Percentiles rank a stretch among this genome's conserved stretches.
phyloP scores from a whole-genome alignment of 345 rosid species.

The Eucalyptus caleyi region DNA sequence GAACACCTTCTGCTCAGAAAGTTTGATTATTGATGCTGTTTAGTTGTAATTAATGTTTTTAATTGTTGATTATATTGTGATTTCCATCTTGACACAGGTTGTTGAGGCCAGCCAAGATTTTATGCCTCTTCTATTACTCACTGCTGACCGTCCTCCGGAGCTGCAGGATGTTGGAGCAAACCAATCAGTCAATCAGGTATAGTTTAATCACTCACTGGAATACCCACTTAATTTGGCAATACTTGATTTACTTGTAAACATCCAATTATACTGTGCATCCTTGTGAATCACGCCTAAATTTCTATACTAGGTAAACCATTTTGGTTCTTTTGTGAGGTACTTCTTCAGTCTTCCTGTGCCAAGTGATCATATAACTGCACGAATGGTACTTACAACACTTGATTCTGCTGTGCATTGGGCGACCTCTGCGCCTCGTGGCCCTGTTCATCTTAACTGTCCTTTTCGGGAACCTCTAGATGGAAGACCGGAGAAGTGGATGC shows the following conservation, averaged over 20 bases:
- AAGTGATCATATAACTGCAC: slow-evolving; percentile 60
- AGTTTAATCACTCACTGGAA: neutral
- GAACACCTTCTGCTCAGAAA: neutral
- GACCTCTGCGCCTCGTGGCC: slow-evolving; percentile 59
- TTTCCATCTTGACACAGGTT: slow-evolving; percentile 31
- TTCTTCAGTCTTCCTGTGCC: slow-evolving; percentile 88
- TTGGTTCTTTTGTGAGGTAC: slow-evolving; percentile 84
- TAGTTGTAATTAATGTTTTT: neutral
- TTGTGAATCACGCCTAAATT: neutral
- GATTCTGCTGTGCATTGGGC: slow-evolving; percentile 89
- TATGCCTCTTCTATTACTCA: slow-evolving; percentile 72
- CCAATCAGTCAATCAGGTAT: slow-evolving; percentile 90
- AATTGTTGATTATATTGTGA: neutral
- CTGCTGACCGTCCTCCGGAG: slow-evolving; percentile 98
- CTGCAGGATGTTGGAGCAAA: slow-evolving; percentile 89
- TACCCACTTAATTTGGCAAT: neutral
- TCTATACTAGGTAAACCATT: slow-evolving; percentile 64
- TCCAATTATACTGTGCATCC: neutral
- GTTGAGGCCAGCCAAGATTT: slow-evolving; percentile 98
- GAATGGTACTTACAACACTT: slow-evolving; percentile 78
- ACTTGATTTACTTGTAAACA: neutral
- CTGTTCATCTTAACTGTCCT: slow-evolving; percentile 92
- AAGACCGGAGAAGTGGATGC: slow-evolving; percentile 44
- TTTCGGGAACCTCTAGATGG: slow-evolving; percentile 83
- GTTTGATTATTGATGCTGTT: neutral